Conservation (phyloP, 805 yeast species). For the Suhomyces kilbournensis region DNA sequence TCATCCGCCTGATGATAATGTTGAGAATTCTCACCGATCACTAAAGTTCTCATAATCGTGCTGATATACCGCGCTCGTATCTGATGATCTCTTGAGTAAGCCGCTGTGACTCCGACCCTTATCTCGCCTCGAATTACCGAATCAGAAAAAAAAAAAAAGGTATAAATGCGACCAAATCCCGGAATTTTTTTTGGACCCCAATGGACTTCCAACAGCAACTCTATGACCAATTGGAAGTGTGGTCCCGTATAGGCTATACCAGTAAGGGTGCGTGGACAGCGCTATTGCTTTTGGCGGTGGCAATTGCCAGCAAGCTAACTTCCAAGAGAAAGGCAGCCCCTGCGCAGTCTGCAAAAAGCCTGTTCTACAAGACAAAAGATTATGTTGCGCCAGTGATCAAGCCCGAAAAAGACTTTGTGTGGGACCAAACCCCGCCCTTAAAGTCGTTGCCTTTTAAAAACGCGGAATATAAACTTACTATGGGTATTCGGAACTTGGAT, state of each 20-base stretch:
- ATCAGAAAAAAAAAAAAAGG: not conserved
- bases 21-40: too few species aligned
- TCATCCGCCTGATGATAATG: too few species aligned
- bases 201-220: not conserved
- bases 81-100: too few species aligned
- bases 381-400: not conserved
- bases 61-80: too few species aligned
- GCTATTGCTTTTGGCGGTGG: not conserved
- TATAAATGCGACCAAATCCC: not conserved
- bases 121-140: not conserved
- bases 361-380: not conserved
- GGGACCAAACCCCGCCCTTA: conserved; percentile 23
- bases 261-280: not conserved
- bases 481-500: conserved; percentile 47
- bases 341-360: not conserved
- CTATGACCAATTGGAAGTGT: not conserved
- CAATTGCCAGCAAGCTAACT: not conserved
- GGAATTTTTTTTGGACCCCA: not conserved
- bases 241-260: not conserved
- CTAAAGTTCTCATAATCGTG: too few species aligned
- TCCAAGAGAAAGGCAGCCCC: not conserved
- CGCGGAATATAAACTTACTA: conserved; percentile 57
- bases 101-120: not conserved
- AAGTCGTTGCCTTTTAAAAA: conserved; percentile 54
- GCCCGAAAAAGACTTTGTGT: conserved; percentile 19